Evolutionary conservation across 495 filamentous ascomycete species (phyloP), one percentile per base, ranked within the genome.

Genomic region (Penicillium crystallinum): DNA sequence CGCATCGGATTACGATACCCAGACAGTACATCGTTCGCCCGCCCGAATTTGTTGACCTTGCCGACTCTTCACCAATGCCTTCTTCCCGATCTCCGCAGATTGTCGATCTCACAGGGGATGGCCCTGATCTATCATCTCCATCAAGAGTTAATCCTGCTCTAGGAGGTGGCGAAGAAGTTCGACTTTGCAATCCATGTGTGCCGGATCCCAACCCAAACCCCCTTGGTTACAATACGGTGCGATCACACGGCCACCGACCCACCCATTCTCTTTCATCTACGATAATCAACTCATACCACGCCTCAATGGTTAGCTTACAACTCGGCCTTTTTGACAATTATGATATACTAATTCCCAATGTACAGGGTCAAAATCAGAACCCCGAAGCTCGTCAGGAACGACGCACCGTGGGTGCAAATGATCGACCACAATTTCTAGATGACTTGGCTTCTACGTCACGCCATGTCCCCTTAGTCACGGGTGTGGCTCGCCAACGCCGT

Each of bases 1-100:
- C 95, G 4, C 92, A 97, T 67, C 83, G 89, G 35, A 97, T 98
- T 63, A 95, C 87, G 1, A 96, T 98, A 49, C 95, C 93, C 1
- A 79, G 89, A 46, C 89, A 93, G 53, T 97, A 86, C 64, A 93
- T 97, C 43, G 93, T 98, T 14, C 88, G 85, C 36, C 90, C 91
- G 1, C 88, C 90, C 2, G 75, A 77, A 4, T 46, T 46, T 27
- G 62, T 77, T 14, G 37, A 31, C 18, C 52, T 58, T 41, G 42
- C 57, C 38, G 52, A 53, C 4, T 50, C 62, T 8, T 56, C 65
- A 2, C 47, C 65, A 8, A 53, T 58, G 18, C 51, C 53, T 22
- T 14, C 58, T 1, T 50, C 58, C 0, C 61, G 59, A 17, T 21
- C 56, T 3, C 47, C 61, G 3, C 21, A 19, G 10, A 44, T 75